Percentiles rank a stretch among this genome's conserved stretches.
Evolutionary conservation across 441 rosid species (phyloP).

Genomic region (Syzygium syzygioides): DNA sequence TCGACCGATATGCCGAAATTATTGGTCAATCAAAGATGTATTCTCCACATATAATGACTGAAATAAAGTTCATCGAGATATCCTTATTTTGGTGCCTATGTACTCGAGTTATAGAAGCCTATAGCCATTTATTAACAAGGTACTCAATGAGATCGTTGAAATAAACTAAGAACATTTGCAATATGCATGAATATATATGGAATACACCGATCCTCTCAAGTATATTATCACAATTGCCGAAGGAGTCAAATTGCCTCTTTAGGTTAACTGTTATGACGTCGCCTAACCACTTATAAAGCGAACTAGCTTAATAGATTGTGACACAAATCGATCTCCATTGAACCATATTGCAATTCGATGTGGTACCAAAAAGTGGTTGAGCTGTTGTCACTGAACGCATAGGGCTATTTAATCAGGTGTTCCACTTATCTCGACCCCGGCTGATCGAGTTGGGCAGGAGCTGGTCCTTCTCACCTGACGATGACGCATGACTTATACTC

Average conservation of each 20-base stretch:
- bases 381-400: not conserved
- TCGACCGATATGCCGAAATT: not conserved
- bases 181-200: not conserved
- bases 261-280: not conserved
- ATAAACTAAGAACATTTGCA: not conserved
- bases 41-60: not conserved
- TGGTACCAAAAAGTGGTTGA: not conserved
- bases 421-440: not conserved
- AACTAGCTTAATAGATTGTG: not conserved
- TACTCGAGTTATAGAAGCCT: not conserved
- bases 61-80: not conserved
- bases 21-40: not conserved
- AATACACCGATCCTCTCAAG: not conserved
- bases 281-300: not conserved
- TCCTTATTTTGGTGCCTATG: not conserved
- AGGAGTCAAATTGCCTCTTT: not conserved
- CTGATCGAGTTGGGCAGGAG: not conserved
- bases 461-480: not conserved
- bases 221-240: not conserved
- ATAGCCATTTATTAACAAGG: not conserved
- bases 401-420: not conserved
- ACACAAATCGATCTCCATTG: not conserved
- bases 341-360: not conserved
- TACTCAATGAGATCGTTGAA: not conserved
- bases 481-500: not conserved